Percentiles rank a stretch among this genome's conserved stretches.
These are phyloP conservation scores for Coemansia sp. DNA, from an alignment of 192 early-diverging fungal genomes.

Conservation along the genomic window DNA sequence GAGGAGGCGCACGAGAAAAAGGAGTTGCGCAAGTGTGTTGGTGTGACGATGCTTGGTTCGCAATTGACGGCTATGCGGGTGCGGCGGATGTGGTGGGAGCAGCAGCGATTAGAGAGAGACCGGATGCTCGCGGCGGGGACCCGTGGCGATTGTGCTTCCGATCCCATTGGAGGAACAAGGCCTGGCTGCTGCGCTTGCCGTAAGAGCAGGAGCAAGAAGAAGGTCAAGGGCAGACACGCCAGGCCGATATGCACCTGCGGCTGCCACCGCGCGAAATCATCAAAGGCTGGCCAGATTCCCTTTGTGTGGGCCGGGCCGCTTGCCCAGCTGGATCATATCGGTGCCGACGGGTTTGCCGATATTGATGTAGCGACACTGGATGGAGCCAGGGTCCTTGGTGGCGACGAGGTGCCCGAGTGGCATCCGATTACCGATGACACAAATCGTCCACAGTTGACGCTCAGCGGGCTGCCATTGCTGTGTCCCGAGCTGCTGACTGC, in stretches of 20 bases:
- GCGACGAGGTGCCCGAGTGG: conserved; percentile 1
- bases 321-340: background rate
- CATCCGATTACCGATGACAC: background rate
- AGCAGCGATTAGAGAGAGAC: background rate
- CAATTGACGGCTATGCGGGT: conserved; percentile 24
- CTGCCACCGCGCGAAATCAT: background rate
- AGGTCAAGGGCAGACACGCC: background rate
- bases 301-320: conserved; percentile 33
- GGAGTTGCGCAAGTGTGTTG: conserved; percentile 48
- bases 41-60: conserved; percentile 24
- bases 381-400: conserved; percentile 5
- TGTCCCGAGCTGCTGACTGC: conserved; percentile 8
- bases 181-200: background rate
- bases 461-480: conserved; percentile 12
- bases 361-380: conserved; percentile 2
- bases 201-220: background rate
- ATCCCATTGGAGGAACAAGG: background rate
- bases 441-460: conserved; percentile 3
- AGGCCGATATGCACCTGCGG: background rate
- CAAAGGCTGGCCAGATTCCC: conserved; percentile 13
- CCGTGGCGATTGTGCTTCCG: too few relatives aligned
- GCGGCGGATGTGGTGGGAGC: conserved; percentile 33
- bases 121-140: background rate
- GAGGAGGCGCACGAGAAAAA: conserved; percentile 56
- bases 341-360: background rate